Evolutionary conservation across 73 alveolate genomes (phyloP).

Genomic region (Tetrahymena borealis): DNA sequence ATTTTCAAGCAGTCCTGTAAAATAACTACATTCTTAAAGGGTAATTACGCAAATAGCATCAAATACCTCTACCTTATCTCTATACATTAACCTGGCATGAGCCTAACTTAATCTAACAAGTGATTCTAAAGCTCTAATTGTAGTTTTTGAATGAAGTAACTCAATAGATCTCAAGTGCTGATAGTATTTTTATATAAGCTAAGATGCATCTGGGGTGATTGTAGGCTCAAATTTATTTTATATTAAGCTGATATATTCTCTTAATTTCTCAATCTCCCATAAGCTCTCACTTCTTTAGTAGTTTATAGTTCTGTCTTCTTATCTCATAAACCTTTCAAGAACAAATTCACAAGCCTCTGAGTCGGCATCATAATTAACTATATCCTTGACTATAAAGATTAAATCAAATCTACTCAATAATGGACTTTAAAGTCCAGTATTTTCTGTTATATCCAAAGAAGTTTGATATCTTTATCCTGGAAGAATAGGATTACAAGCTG

Average conservation of each 20-base stretch:
- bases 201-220: conserved; percentile 57
- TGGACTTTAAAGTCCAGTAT: conserved; percentile 59
- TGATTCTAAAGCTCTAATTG: conserved; percentile 66
- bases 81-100: conserved; percentile 67
- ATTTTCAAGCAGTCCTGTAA: conserved; percentile 12
- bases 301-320: not conserved
- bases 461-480: conserved; percentile 45
- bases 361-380: conserved; percentile 58
- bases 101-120: conserved; percentile 76
- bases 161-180: conserved; percentile 19
- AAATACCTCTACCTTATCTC: conserved; percentile 49
- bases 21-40: conserved; percentile 52
- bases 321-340: not conserved
- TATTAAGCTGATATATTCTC: conserved; percentile 48
- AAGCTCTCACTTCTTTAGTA: not conserved
- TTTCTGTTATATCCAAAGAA: conserved; percentile 36
- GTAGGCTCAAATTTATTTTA: conserved; percentile 50
- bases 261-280: conserved; percentile 41
- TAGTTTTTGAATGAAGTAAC: conserved; percentile 30
- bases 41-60: conserved; percentile 64
- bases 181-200: conserved; percentile 46
- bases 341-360: conserved; percentile 49
- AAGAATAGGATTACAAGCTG: conserved; percentile 61
- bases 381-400: conserved; percentile 59
- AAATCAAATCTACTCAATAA: conserved; percentile 72